Evolutionary conservation across 176 grass and related monocot genomes (phyloP).

Genomic region (Aegilops bicornis): DNA sequence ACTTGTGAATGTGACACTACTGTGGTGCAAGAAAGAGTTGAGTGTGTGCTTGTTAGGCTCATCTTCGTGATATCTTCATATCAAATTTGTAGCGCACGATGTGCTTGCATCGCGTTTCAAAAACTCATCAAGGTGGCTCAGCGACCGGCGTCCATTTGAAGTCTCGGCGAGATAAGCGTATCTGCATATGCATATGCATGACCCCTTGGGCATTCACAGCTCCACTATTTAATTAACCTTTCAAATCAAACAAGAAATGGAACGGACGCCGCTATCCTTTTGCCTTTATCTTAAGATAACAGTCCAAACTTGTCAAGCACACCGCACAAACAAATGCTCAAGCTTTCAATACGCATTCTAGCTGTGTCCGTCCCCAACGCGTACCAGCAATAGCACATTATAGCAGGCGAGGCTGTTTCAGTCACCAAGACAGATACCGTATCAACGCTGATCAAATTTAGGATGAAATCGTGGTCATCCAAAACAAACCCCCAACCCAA

Average conservation of each 20-base stretch:
- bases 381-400: background rate
- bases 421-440: background rate
- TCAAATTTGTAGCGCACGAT: no score
- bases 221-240: background rate
- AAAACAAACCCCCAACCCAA: background rate
- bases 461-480: background rate
- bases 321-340: background rate
- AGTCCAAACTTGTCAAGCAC: background rate
- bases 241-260: background rate
- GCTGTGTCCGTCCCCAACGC: no score
- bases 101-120: no score
- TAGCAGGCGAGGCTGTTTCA: background rate
- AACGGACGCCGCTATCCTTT: background rate
- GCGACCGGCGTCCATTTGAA: background rate
- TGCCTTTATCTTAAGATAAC: background rate
- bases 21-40: no score
- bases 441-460: background rate
- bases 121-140: no score
- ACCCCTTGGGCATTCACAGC: no score
- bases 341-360: background rate
- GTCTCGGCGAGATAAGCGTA: background rate
- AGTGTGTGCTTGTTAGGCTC: no score
- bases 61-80: no score
- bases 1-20: no score
- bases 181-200: background rate